A percentile compares a stretch with the other conserved stretches of the same genome.
phyloP scores from a whole-genome alignment of 345 rosid species.

The Ricinus communis region DNA sequence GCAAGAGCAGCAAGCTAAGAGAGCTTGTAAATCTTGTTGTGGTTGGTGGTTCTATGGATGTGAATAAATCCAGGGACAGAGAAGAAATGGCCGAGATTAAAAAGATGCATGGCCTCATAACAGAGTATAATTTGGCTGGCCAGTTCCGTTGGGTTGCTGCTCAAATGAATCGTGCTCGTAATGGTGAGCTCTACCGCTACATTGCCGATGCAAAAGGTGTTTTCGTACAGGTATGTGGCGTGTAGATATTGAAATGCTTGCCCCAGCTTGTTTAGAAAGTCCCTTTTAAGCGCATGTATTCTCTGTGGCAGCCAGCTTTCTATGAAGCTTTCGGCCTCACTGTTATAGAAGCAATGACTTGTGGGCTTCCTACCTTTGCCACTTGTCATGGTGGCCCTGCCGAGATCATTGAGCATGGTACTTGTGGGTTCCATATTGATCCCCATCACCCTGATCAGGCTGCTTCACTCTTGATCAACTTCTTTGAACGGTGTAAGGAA shows the following conservation, averaged over 20 bases:
- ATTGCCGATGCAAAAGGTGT: constrained; percentile 83
- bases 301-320: constrained; percentile 72
- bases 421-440: constrained; percentile 91
- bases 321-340: constrained; percentile 99
- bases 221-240: constrained; percentile 73
- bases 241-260: background rate
- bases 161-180: constrained; percentile 92
- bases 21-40: constrained; percentile 85
- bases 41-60: constrained; percentile 83
- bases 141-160: constrained; percentile 87
- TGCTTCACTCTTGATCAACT: constrained; percentile 51
- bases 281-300: no score
- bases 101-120: constrained; percentile 75
- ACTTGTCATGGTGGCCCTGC: constrained; percentile 98
- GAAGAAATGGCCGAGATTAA: constrained; percentile 90
- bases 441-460: constrained; percentile 91
- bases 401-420: constrained; percentile 80
- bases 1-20: constrained; percentile 65
- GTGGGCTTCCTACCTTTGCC: constrained; percentile 94
- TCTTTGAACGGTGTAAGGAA: constrained; percentile 70
- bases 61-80: constrained; percentile 74
- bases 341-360: constrained; percentile 97
- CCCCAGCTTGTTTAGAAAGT: no score
- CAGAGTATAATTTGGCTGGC: constrained; percentile 67
- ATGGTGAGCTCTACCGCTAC: constrained; percentile 93